phyloP scores from a whole-genome alignment of 108 stramenopile genomes.

The Pseudonitzschia multistriata region DNA sequence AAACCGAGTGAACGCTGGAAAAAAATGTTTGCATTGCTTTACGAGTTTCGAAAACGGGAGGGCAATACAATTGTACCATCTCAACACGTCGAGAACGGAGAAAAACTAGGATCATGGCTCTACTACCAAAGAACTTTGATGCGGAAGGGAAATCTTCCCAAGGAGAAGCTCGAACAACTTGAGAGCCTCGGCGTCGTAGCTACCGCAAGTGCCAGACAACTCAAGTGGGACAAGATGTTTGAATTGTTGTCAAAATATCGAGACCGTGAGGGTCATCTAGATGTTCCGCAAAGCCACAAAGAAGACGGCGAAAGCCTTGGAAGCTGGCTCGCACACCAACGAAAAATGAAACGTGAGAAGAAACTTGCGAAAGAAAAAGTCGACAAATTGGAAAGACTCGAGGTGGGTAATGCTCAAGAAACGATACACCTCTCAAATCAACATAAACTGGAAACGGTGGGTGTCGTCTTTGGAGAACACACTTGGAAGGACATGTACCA shows the following conservation, averaged over 20 bases:
- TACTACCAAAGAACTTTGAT: background rate
- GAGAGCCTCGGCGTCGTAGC: background rate
- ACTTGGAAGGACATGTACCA: slow-evolving; percentile 1
- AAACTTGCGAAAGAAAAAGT: background rate
- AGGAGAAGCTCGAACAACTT: background rate
- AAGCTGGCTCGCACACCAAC: slow-evolving; percentile 1
- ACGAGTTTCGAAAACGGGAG: background rate
- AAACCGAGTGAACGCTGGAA: background rate
- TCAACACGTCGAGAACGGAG: background rate
- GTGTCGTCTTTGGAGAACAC: background rate
- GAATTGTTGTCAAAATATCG: background rate
- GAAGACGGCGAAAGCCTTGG: slow-evolving; percentile 18
- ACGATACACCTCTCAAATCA: background rate
- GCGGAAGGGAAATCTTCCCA: background rate
- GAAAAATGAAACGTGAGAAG: background rate
- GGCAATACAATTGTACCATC: background rate
- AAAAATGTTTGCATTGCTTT: background rate
- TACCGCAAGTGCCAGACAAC: background rate
- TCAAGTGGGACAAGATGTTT: slow-evolving; percentile 13
- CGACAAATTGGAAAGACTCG: background rate
- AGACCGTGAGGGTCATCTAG: background rate
- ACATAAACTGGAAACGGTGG: background rate
- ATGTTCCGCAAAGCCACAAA: background rate
- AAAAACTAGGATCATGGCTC: slow-evolving; percentile 8
- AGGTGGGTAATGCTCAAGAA: background rate